These are phyloP conservation scores for Boeremia exigua DNA, from an alignment of 2,329 filamentous ascomycete species.

Conservation along the genomic window DNA sequence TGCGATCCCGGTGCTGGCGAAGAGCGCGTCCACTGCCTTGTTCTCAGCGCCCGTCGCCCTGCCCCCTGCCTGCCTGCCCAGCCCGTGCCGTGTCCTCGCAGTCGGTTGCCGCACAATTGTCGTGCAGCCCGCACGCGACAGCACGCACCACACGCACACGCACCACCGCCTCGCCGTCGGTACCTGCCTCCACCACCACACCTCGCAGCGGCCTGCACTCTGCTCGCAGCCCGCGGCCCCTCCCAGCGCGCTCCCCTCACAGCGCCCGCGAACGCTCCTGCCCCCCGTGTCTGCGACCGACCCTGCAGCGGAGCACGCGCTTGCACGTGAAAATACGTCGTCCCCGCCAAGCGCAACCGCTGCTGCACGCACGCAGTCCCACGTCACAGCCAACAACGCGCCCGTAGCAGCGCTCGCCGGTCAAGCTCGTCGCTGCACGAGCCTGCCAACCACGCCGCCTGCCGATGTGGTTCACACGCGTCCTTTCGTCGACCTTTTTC, in stretches of 20 bases:
- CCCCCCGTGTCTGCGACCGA: slow-evolving; percentile 6
- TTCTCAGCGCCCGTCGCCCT: not conserved
- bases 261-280: not conserved
- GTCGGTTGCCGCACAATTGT: slow-evolving; percentile 11
- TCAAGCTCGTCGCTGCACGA: slow-evolving; percentile 54
- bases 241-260: not conserved
- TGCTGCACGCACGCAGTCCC: slow-evolving; percentile 3
- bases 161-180: slow-evolving; percentile 31
- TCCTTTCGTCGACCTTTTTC: slow-evolving; percentile 81
- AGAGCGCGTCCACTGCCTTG: slow-evolving; percentile 4
- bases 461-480: slow-evolving; percentile 83
- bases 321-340: slow-evolving; percentile 46
- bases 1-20: slow-evolving; percentile 10
- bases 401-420: slow-evolving; percentile 28
- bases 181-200: slow-evolving; percentile 15
- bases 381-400: slow-evolving; percentile 26
- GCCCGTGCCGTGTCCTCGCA: slow-evolving; percentile 11
- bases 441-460: slow-evolving; percentile 54
- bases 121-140: slow-evolving; percentile 46
- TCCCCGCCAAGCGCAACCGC: slow-evolving; percentile 34
- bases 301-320: slow-evolving; percentile 17
- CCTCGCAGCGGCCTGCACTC: slow-evolving; percentile 23
- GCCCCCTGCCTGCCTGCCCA: slow-evolving; percentile 13
- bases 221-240: slow-evolving; percentile 1
- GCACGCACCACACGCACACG: slow-evolving; percentile 25